Conservation (phyloP, 768 basidiomycete species). For the Amanita fuliginea region DNA sequence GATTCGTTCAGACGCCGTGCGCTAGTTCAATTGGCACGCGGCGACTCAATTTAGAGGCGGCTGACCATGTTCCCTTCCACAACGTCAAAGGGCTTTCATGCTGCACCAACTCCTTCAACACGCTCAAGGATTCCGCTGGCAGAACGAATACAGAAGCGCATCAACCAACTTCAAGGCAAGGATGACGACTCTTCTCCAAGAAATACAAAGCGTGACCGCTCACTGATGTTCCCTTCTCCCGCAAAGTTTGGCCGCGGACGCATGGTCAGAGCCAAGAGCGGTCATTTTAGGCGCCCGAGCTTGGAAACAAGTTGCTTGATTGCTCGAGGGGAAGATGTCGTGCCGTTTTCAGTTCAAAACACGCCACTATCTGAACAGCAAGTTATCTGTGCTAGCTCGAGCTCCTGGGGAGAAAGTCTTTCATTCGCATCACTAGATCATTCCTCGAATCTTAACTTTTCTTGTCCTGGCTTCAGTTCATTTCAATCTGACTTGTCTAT, state of each 20-base stretch:
- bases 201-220: not conserved
- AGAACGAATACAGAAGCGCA: slow-evolving; percentile 1
- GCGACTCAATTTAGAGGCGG: too few species aligned
- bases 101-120: not conserved
- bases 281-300: slow-evolving; percentile 1
- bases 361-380: not conserved
- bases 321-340: not conserved
- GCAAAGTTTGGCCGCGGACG: not conserved
- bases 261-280: slow-evolving; percentile 2
- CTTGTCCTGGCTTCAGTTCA: not conserved
- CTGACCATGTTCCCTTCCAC: slow-evolving; percentile 1
- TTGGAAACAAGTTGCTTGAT: slow-evolving; percentile 1
- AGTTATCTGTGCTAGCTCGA: not conserved
- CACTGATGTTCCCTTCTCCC: not conserved
- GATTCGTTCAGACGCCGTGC: too few species aligned
- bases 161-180: slow-evolving; percentile 1
- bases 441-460: not conserved
- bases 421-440: not conserved
- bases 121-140: not conserved
- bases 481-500: not conserved
- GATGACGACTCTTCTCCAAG: not conserved
- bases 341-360: not conserved
- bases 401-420: not conserved
- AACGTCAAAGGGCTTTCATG: not conserved
- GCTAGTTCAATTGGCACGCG: too few species aligned